Conservation (phyloP, 371 early-diverging fungal genomes). For the Lichtheimia ramosa region DNA sequence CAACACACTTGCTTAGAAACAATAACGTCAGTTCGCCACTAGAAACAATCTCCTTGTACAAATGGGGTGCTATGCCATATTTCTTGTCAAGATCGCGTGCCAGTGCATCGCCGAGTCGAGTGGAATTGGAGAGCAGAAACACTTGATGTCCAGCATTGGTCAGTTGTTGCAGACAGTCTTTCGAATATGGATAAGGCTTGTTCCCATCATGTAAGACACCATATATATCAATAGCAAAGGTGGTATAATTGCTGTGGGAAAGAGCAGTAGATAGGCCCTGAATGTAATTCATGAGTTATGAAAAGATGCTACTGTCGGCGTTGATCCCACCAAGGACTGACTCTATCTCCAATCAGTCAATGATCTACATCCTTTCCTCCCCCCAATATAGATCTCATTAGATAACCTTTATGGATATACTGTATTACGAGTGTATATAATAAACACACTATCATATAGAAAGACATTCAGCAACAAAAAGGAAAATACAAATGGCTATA, state of each 20-base stretch:
- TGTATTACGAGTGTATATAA: too few species aligned
- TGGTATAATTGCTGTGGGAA: constrained; percentile 22
- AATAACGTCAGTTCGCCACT: constrained; percentile 39
- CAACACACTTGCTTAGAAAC: constrained; percentile 22
- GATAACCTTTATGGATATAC: too few species aligned
- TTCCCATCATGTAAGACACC: constrained; percentile 48
- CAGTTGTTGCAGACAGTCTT: constrained; percentile 20
- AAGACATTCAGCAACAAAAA: background rate
- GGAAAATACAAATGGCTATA: background rate
- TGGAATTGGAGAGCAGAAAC: constrained; percentile 43
- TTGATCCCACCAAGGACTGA: too few species aligned
- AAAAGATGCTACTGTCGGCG: too few species aligned
- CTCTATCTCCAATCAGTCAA: too few species aligned
- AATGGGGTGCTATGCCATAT: constrained; percentile 21
- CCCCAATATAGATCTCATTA: too few species aligned
- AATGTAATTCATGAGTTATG: background rate
- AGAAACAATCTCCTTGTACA: constrained; percentile 35
- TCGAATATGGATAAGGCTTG: constrained; percentile 32
- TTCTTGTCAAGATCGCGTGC: constrained; percentile 24
- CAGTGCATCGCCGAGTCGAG: constrained; percentile 32
- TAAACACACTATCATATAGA: background rate
- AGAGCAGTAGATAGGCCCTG: background rate
- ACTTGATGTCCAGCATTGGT: constrained; percentile 17
- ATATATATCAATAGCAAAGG: constrained; percentile 47
- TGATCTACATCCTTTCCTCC: too few species aligned